Percentiles rank a stretch among this genome's conserved stretches.
These are phyloP conservation scores for Phytophthora capsici DNA, from an alignment of 352 stramenopile species.

Conservation along the genomic window DNA sequence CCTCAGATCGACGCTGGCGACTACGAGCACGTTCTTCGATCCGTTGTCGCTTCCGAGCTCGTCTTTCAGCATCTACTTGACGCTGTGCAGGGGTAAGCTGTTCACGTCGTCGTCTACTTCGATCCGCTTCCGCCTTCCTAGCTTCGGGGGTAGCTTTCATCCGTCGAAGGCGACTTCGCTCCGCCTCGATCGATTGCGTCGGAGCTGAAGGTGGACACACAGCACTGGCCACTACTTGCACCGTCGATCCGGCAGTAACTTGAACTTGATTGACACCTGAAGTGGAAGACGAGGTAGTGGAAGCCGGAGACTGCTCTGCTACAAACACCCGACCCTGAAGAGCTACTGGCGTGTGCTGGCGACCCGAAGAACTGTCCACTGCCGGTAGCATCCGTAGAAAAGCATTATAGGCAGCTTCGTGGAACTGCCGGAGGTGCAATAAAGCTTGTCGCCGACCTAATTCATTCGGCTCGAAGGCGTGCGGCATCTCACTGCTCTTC, in stretches of 20 bases:
- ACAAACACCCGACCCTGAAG: too few relatives aligned
- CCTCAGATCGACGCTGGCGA: constrained; percentile 54
- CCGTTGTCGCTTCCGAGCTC: constrained; percentile 61
- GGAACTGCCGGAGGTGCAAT: constrained; percentile 63
- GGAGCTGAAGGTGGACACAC: constrained; percentile 1
- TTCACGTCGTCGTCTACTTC: constrained; percentile 67
- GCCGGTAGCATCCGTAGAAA: constrained; percentile 59
- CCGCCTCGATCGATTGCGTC: constrained; percentile 54
- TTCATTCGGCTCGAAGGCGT: constrained; percentile 71
- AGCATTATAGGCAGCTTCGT: constrained; percentile 58
- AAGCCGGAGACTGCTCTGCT: background rate
- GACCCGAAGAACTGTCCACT: constrained; percentile 15
- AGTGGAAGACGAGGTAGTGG: too few relatives aligned
- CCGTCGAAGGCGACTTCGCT: constrained; percentile 63
- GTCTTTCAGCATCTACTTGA: constrained; percentile 69
- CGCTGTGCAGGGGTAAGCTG: constrained; percentile 67
- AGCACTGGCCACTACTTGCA: background rate
- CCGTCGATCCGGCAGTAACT: background rate
- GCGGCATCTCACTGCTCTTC: constrained; percentile 56
- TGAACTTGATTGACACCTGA: too few relatives aligned
- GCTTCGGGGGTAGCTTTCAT: constrained; percentile 54
- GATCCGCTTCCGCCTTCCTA: constrained; percentile 54
- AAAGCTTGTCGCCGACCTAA: constrained; percentile 65
- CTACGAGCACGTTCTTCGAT: constrained; percentile 57
- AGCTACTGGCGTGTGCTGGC: background rate